Conservation (phyloP, 2,329 filamentous ascomycete genomes). For the Cadophora sp. region DNA sequence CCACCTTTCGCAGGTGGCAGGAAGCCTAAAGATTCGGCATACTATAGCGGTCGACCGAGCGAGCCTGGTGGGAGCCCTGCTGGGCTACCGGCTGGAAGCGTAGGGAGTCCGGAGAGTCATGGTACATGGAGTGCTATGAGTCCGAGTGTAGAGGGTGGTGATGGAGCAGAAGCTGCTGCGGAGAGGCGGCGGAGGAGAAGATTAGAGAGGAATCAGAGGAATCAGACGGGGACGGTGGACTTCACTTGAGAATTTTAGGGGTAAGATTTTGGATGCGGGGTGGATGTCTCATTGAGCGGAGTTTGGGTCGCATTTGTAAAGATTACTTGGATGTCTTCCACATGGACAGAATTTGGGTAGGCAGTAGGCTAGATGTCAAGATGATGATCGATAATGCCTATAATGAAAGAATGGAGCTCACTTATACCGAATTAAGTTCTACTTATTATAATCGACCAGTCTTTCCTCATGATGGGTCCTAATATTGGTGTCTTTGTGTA, state of each 20-base stretch:
- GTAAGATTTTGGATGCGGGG: constrained; percentile 12
- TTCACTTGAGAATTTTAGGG: constrained; percentile 26
- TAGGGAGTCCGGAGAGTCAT: constrained; percentile 41
- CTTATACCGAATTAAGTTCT: neutral
- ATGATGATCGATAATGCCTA: constrained; percentile 9
- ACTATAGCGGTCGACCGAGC: constrained; percentile 59
- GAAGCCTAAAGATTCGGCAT: constrained; percentile 65
- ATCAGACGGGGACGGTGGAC: constrained; percentile 33
- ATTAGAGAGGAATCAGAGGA: constrained; percentile 53
- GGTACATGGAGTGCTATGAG: constrained; percentile 45
- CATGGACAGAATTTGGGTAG: neutral
- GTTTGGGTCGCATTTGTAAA: constrained; percentile 18
- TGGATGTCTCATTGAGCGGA: constrained; percentile 10
- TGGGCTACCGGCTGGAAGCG: constrained; percentile 29
- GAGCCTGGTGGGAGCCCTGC: constrained; percentile 33
- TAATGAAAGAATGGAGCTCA: constrained; percentile 16
- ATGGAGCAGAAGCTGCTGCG: constrained; percentile 48
- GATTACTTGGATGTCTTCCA: constrained; percentile 9
- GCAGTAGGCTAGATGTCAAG: constrained; percentile 9
- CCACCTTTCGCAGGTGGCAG: constrained; percentile 61
- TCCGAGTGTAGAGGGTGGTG: constrained; percentile 40
- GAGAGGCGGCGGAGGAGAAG: constrained; percentile 63
- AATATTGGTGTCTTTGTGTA: no score
- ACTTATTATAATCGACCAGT: no score
- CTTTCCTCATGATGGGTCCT: no score